phyloP scores from a whole-genome alignment of 257 asterid species.

The Datura wrightii region DNA sequence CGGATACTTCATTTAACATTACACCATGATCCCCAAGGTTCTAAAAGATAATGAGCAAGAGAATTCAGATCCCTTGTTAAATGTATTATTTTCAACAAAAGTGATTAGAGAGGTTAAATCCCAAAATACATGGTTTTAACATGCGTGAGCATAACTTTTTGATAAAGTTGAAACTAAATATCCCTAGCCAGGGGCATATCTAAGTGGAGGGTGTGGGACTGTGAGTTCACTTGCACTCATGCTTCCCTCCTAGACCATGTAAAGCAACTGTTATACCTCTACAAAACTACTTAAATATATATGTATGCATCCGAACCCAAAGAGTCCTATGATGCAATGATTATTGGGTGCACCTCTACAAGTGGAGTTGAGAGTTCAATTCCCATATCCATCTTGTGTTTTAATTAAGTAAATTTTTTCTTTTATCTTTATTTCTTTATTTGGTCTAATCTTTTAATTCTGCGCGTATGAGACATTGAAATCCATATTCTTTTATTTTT shows the following conservation, averaged over 20 bases:
- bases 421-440: neutral
- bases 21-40: neutral
- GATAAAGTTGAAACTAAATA: slow-evolving; percentile 12
- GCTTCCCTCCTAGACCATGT: neutral
- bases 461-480: no score
- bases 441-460: neutral
- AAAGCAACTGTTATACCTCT: neutral
- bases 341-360: neutral
- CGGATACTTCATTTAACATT: neutral
- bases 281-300: neutral
- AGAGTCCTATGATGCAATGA: neutral
- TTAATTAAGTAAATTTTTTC: neutral
- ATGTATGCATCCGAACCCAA: neutral
- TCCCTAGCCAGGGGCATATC: neutral
- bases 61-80: neutral
- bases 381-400: neutral
- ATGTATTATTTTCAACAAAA: neutral
- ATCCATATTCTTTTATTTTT: no score
- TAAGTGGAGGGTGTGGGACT: neutral
- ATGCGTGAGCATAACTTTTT: neutral
- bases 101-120: neutral
- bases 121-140: neutral
- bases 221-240: neutral
- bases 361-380: neutral
- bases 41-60: neutral